These are phyloP conservation scores for Rosa lucieae DNA, from an alignment of 306 rosid genomes.

Conservation along the genomic window DNA sequence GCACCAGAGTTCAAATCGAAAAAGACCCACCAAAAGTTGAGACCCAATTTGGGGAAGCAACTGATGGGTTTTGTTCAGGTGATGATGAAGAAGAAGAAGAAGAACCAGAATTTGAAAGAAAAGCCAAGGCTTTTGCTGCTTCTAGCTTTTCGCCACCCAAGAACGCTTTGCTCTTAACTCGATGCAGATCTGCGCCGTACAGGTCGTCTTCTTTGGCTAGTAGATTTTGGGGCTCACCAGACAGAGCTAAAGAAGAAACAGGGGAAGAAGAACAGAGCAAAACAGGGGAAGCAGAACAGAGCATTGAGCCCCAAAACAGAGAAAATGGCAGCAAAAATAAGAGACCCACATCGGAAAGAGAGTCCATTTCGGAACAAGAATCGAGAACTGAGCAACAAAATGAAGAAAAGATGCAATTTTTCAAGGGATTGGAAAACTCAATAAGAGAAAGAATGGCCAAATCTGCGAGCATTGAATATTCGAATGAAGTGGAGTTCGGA, in stretches of 20 bases:
- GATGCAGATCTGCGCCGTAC: conserved; percentile 84
- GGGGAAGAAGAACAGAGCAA: conserved; percentile 27
- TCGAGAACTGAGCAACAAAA: conserved; percentile 21
- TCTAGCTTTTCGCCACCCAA: conserved; percentile 51
- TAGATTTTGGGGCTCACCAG: conserved; percentile 65
- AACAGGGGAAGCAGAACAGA: conserved; percentile 24
- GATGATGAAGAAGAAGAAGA: conserved; percentile 25
- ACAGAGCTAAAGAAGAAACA: conserved; percentile 28
- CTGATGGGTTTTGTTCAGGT: conserved; percentile 26
- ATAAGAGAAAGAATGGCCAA: conserved; percentile 32
- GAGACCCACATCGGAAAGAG: conserved; percentile 30
- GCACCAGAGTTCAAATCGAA: conserved; percentile 34
- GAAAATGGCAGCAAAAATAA: conserved; percentile 17
- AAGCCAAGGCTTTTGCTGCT: conserved; percentile 20
- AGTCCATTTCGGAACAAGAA: conserved; percentile 41
- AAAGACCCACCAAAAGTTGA: conserved; percentile 29
- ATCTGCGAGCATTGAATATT: conserved; percentile 31
- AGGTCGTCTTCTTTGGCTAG: conserved; percentile 65
- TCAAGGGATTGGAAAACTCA: conserved; percentile 40
- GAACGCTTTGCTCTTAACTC: conserved; percentile 64
- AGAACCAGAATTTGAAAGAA: conserved; percentile 25
- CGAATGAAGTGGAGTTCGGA: conserved; percentile 23
- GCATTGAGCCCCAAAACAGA: conserved; percentile 22
- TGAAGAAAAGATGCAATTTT: conserved; percentile 35
- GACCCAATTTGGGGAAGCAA: conserved; percentile 19